Percentiles rank a stretch among this genome's conserved stretches.
Evolutionary conservation across 2,329 filamentous ascomycete species (phyloP).

Genomic region (Beauveria scarabaeidicola): DNA sequence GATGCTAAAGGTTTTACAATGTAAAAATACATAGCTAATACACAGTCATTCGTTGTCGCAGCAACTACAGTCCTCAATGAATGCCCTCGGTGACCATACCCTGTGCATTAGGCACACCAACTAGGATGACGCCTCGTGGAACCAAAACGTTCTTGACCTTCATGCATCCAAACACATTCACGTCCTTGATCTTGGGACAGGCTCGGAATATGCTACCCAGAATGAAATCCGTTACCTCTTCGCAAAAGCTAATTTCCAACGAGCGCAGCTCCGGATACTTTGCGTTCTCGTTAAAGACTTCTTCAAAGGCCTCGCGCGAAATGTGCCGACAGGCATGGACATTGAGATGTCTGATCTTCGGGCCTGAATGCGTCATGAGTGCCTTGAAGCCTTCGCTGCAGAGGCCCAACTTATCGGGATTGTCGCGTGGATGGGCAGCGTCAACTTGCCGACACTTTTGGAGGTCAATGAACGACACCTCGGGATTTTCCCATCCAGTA

Average conservation of each 20-base stretch:
- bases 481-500: constrained; percentile 63
- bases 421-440: constrained; percentile 57
- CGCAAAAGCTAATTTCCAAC: constrained; percentile 72
- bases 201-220: constrained; percentile 54
- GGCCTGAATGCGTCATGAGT: constrained; percentile 75
- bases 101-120: constrained; percentile 50
- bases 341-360: constrained; percentile 57
- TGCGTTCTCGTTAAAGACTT: constrained; percentile 56
- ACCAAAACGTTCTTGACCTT: constrained; percentile 47
- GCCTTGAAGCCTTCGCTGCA: constrained; percentile 68
- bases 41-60: no score
- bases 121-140: constrained; percentile 45
- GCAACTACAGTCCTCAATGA: constrained; percentile 11
- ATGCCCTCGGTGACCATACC: constrained; percentile 51
- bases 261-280: constrained; percentile 59
- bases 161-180: constrained; percentile 60
- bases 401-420: constrained; percentile 60
- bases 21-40: no score
- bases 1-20: no score
- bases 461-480: constrained; percentile 63
- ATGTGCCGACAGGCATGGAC: constrained; percentile 84
- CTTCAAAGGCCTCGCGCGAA: constrained; percentile 59
- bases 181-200: constrained; percentile 51
- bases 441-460: constrained; percentile 72
- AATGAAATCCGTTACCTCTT: constrained; percentile 56